Conservation (phyloP, 2,329 filamentous ascomycete genomes). For the Mariannaea elegans region DNA sequence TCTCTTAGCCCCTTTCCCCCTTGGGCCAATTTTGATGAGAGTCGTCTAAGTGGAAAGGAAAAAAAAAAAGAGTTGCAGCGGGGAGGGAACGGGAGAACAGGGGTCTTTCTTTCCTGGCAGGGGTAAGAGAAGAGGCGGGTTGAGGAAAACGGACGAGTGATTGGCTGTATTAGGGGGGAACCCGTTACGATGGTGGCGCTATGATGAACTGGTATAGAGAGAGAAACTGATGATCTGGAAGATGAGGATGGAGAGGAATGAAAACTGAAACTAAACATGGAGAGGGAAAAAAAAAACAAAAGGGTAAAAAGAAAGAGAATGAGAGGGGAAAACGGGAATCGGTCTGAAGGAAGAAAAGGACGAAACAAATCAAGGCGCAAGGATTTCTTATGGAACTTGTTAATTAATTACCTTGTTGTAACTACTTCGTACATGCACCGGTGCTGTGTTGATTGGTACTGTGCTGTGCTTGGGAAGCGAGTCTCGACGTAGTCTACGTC, state of each 20-base stretch:
- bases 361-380: not conserved
- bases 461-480: not conserved
- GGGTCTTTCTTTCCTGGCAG: not conserved
- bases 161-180: not conserved
- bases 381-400: not conserved
- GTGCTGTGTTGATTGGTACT: not conserved
- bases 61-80: constrained; percentile 5
- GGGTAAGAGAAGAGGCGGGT: constrained; percentile 8
- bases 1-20: constrained; percentile 12
- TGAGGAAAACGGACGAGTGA: not conserved
- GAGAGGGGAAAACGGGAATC: not conserved
- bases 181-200: constrained; percentile 11
- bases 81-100: constrained; percentile 10
- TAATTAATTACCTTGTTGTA: not conserved
- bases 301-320: not conserved
- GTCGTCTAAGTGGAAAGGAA: constrained; percentile 1
- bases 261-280: not conserved
- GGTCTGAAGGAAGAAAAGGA: not conserved
- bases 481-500: not conserved
- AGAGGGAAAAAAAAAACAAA: not conserved
- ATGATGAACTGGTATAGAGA: not conserved
- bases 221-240: not conserved
- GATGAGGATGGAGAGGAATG: not conserved
- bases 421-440: not conserved
- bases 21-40: not conserved